Conservation (phyloP, 2,329 filamentous ascomycete genomes). For the Penicillium sp. region DNA sequence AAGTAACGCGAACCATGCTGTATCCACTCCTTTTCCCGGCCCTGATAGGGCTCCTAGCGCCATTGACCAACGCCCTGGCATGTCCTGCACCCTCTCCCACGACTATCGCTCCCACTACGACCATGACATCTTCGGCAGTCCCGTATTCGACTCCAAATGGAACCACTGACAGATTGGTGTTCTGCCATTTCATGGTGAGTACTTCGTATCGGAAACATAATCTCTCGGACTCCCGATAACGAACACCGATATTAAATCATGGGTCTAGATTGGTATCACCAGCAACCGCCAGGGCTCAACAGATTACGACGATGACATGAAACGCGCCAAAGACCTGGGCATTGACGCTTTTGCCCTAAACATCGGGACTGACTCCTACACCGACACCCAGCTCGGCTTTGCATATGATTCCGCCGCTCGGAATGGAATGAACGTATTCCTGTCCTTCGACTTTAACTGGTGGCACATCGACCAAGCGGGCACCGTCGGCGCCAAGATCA, state of each 20-base stretch:
- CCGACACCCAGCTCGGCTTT: slow-evolving; percentile 47
- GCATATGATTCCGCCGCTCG: slow-evolving; percentile 52
- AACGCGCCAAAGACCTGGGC: slow-evolving; percentile 42
- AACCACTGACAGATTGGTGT: slow-evolving; percentile 34
- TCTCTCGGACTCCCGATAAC: background rate
- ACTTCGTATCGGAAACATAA: background rate
- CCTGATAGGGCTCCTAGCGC: slow-evolving; percentile 14
- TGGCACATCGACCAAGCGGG: slow-evolving; percentile 39
- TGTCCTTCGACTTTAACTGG: slow-evolving; percentile 59
- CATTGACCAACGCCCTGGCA: background rate
- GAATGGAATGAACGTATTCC: slow-evolving; percentile 53
- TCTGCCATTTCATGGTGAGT: slow-evolving; percentile 47
- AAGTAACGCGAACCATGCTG: background rate
- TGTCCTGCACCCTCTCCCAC: slow-evolving; percentile 11
- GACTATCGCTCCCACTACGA: slow-evolving; percentile 7
- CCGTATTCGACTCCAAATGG: slow-evolving; percentile 3
- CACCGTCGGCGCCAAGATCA: slow-evolving; percentile 47
- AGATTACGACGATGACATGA: slow-evolving; percentile 52
- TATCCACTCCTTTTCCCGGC: background rate
- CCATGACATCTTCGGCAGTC: background rate
- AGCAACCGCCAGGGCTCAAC: slow-evolving; percentile 42
- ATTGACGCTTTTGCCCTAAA: slow-evolving; percentile 55
- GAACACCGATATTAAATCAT: background rate
- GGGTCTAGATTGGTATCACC: slow-evolving; percentile 45
- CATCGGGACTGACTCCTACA: slow-evolving; percentile 47